Evolutionary conservation across 2,329 filamentous ascomycete species (phyloP).

Genomic region (Exophiala viscosa): DNA sequence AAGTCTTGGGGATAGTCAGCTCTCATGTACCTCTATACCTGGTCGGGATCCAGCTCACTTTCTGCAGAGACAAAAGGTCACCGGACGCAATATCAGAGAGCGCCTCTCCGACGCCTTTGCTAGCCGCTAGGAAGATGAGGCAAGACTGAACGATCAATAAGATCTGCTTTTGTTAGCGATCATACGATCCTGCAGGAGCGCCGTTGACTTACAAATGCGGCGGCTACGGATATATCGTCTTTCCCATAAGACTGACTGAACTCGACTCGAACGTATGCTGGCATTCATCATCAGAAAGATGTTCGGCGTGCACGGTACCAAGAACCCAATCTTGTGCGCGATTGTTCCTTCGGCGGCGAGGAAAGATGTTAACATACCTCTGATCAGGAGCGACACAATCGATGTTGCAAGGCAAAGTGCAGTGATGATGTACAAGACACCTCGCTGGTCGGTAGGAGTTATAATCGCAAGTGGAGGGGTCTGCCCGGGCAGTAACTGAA

Average conservation of each 20-base stretch:
- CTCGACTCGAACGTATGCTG: neutral
- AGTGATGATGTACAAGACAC: neutral
- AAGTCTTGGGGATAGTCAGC: neutral
- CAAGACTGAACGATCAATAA: neutral
- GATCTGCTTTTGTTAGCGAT: neutral
- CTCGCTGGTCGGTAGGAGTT: neutral
- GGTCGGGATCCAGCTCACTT: neutral
- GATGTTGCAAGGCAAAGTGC: neutral
- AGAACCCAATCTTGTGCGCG: too few relatives aligned
- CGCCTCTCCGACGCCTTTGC: neutral
- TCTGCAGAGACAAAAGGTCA: neutral
- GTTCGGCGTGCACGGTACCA: too few relatives aligned
- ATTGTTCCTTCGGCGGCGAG: too few relatives aligned
- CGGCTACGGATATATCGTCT: neutral
- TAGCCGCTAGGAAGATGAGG: neutral
- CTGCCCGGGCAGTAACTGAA: neutral
- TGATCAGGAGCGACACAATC: neutral
- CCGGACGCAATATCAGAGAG: neutral
- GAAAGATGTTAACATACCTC: neutral
- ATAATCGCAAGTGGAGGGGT: neutral
- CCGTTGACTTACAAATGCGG: neutral
- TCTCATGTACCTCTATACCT: neutral
- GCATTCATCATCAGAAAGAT: too few relatives aligned
- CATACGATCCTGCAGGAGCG: neutral
- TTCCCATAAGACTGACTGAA: neutral